Conservation (phyloP, 2,329 filamentous ascomycete species). For the Trichophyton verrucosum region DNA sequence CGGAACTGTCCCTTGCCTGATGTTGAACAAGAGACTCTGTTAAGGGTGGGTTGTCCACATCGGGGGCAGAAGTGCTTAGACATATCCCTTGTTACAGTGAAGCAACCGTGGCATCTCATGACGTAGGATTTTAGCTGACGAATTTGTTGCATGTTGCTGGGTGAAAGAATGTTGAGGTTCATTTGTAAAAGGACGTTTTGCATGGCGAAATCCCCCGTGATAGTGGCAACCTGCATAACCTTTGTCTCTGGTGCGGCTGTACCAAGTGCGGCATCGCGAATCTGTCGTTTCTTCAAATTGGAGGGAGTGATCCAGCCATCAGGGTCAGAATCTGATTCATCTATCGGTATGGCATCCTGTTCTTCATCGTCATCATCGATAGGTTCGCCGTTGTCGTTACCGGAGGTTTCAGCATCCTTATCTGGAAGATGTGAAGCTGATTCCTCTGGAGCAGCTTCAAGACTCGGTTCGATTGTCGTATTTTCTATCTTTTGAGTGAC, state of each 20-base stretch:
- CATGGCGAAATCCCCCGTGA: constrained; percentile 95
- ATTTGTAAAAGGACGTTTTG: constrained; percentile 93
- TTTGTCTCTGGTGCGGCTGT: constrained; percentile 43
- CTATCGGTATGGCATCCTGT: constrained; percentile 12
- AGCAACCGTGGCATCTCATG: constrained; percentile 87
- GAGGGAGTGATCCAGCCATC: constrained; percentile 90
- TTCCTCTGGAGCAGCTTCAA: background rate
- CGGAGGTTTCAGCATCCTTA: background rate
- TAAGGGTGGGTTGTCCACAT: constrained; percentile 79
- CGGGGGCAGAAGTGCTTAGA: constrained; percentile 80
- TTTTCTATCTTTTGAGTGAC: constrained; percentile 21
- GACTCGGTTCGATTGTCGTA: constrained; percentile 18
- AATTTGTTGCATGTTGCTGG: constrained; percentile 61
- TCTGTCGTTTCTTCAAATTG: constrained; percentile 77
- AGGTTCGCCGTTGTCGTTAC: constrained; percentile 10
- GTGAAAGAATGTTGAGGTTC: constrained; percentile 79
- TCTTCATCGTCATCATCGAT: constrained; percentile 19
- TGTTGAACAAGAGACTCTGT: constrained; percentile 73
- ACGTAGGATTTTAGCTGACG: constrained; percentile 78
- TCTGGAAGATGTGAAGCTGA: background rate
- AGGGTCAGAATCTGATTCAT: constrained; percentile 35
- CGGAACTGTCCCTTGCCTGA: constrained; percentile 67
- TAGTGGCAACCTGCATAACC: constrained; percentile 72
- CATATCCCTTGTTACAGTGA: constrained; percentile 72
- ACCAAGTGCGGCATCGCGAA: constrained; percentile 46